A percentile compares a stretch with the other conserved stretches of the same genome.
Conservation (phyloP, 78 protist genomes). For the Dictyostelium citrinum region DNA sequence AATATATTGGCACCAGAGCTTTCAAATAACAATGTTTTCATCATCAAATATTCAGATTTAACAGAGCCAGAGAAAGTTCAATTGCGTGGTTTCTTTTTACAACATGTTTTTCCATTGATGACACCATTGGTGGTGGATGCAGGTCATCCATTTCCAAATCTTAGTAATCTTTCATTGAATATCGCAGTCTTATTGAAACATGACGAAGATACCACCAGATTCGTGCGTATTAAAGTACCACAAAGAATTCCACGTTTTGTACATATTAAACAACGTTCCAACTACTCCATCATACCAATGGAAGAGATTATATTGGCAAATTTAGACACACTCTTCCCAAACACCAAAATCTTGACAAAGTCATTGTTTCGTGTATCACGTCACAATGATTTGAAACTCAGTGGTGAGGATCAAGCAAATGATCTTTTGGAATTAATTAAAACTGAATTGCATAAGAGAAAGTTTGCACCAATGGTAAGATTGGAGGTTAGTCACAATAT, state of each 20-base stretch:
- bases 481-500: conserved; percentile 42
- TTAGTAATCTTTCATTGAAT: conserved; percentile 46
- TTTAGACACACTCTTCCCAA: conserved; percentile 60
- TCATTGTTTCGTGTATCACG: conserved; percentile 65
- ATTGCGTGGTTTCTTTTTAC: conserved; percentile 63
- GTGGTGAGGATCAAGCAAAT: conserved; percentile 58
- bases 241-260: conserved; percentile 60
- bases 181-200: conserved; percentile 37
- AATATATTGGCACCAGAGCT: conserved; percentile 29
- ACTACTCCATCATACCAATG: conserved; percentile 37
- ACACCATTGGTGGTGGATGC: conserved; percentile 78
- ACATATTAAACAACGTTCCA: conserved; percentile 58
- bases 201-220: conserved; percentile 42
- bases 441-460: conserved; percentile 59
- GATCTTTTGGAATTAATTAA: conserved; percentile 65
- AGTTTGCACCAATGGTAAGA: conserved; percentile 74
- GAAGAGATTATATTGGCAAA: conserved; percentile 67
- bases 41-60: conserved; percentile 12
- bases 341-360: conserved; percentile 25
- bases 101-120: conserved; percentile 75
- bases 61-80: conserved; percentile 29
- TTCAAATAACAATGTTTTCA: conserved; percentile 34
- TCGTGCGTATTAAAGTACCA: conserved; percentile 59
- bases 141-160: conserved; percentile 78
- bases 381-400: conserved; percentile 39